These are phyloP conservation scores for Rhodomyrtus tomentosa DNA, from an alignment of 345 rosid species.

Conservation along the genomic window DNA sequence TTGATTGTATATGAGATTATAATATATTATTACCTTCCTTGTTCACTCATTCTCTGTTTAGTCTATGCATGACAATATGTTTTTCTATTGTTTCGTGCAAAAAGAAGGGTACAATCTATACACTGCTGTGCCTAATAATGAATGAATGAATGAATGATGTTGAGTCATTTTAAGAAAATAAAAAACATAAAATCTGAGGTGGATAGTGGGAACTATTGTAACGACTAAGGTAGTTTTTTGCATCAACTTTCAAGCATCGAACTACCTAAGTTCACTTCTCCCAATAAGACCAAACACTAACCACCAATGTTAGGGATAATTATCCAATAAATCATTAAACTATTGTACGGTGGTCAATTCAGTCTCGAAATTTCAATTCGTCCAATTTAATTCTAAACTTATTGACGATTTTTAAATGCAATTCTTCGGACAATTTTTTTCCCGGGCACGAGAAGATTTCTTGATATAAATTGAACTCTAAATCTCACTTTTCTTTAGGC, in stretches of 20 bases:
- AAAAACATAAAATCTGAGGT: background rate
- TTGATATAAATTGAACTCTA: too few relatives aligned
- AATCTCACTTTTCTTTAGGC: background rate
- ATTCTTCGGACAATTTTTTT: background rate
- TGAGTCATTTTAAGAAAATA: background rate
- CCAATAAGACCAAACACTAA: background rate
- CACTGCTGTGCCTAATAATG: background rate
- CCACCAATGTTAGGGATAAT: fast-evolving
- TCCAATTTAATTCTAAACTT: fast-evolving
- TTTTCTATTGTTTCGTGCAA: too few relatives aligned
- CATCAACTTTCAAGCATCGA: background rate
- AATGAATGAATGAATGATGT: background rate
- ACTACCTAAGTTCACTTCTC: background rate
- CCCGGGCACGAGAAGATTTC: too few relatives aligned
- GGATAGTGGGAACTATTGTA: background rate
- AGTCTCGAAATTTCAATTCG: fast-evolving
- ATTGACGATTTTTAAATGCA: background rate
- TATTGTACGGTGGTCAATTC: fast-evolving
- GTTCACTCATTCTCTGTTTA: too few relatives aligned
- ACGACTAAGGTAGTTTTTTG: background rate
- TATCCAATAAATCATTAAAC: fast-evolving
- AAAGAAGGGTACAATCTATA: too few relatives aligned
- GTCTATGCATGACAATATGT: too few relatives aligned
- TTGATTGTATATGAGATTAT: too few relatives aligned
- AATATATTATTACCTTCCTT: too few relatives aligned